Conservation (phyloP, 2,329 filamentous ascomycete genomes). For the Tricladium varicosporioides region DNA sequence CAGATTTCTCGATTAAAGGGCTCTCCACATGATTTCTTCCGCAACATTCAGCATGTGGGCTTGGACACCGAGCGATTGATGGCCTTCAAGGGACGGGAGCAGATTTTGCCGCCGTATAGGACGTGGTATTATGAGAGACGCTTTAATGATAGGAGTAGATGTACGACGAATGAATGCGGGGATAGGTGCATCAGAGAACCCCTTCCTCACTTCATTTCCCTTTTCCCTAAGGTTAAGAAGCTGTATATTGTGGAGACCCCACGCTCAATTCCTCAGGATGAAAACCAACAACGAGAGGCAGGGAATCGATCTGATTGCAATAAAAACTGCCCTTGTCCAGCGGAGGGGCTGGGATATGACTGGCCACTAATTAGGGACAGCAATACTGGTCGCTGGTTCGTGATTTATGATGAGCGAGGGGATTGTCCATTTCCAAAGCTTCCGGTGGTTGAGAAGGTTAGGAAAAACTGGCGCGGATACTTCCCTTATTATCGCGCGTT, state of each 20-base stretch:
- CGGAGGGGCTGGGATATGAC: background rate
- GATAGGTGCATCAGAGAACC: background rate
- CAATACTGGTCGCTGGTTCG: background rate
- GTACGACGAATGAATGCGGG: background rate
- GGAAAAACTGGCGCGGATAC: background rate
- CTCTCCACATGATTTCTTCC: slow-evolving; percentile 1
- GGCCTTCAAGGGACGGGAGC: slow-evolving; percentile 33
- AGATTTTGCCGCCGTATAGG: no score
- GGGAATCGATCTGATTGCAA: background rate
- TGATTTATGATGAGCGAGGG: background rate
- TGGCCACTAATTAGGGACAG: background rate
- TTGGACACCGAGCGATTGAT: slow-evolving; percentile 34
- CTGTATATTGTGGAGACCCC: background rate
- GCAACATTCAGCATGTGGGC: slow-evolving; percentile 3
- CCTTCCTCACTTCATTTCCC: background rate
- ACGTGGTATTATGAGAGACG: background rate
- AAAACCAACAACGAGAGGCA: no score
- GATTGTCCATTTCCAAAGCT: background rate
- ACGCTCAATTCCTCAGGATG: background rate
- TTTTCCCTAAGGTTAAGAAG: background rate
- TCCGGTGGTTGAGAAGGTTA: background rate
- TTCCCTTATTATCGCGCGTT: background rate
- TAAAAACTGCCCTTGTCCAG: background rate
- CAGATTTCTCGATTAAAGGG: background rate
- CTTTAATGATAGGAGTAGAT: background rate